Base-by-base conservation (phyloP, 331 rosid genomes). In the Dryas integrifolia region DNA sequence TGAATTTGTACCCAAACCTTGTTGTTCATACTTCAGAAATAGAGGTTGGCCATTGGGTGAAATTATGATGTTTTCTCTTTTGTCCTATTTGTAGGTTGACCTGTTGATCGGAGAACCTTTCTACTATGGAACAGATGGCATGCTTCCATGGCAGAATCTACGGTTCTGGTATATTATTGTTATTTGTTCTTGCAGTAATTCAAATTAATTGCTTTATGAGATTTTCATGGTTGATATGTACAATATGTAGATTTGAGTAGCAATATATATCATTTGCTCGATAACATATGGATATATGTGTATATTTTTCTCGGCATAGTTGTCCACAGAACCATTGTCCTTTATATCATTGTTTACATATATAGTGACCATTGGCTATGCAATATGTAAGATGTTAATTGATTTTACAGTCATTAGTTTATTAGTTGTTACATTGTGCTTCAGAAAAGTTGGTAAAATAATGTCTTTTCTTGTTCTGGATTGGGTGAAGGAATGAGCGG, bases 141-240 rank as follows among this genome's bases (percentile, higher is more conserved):
- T 80, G 86, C 97, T 94, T 81, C 98, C 98, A 35, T 94, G 98
- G 98, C 91, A 88, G 74, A 89, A 89, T 85, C 88, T 94, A 72
- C 86, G 96, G 57, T 88, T 94, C 81, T 94, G 98, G 97, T 93
- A 87, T 3, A 5, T 45, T 12, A 51, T 16, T 58, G 1, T 57
- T 69, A 21, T 58, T 66, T 75, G 49, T 69, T 70, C 73, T 67
- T 63, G 65, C 59, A 46, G 46, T 76, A 64, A 61, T 58, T 75
- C 62, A 24, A 57, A 57, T 57, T 24, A 57, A 9, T 39, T 72
- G 39, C 67, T 47, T 40, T 57, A 57, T 68, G 40, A 62, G 41
- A 63, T 30, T 67, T 26, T 57, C 62, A 39, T 79, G 72, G 55
- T 58, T 78, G 70, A 44, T 68, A 71, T 79, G 7, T 49, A 18